These are phyloP conservation scores for Blastomyces emzantsi DNA, from an alignment of 2,329 filamentous ascomycete genomes.

Conservation along the genomic window DNA sequence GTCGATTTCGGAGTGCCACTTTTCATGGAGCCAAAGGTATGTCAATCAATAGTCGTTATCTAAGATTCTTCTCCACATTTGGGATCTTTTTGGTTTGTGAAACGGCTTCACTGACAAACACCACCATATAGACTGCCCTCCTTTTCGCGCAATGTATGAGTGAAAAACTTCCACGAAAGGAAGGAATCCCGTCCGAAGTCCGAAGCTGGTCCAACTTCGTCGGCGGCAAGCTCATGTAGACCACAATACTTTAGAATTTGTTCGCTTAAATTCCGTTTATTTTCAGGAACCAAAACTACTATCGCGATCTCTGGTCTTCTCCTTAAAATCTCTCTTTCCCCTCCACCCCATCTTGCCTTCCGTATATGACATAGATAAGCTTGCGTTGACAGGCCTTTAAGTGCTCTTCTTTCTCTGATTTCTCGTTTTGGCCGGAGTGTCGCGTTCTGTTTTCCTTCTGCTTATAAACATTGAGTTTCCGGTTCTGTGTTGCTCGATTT, in stretches of 20 bases:
- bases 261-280: neutral
- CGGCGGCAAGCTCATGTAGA: constrained; percentile 51
- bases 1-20: constrained; percentile 97
- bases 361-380: neutral
- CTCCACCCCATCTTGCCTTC: neutral
- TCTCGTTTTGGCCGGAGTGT: neutral
- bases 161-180: constrained; percentile 81
- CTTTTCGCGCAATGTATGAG: constrained; percentile 96
- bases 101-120: constrained; percentile 3
- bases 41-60: constrained; percentile 20
- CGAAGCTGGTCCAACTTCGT: constrained; percentile 94
- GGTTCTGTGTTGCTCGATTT: neutral
- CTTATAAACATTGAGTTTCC: neutral
- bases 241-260: neutral
- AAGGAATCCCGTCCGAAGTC: constrained; percentile 86
- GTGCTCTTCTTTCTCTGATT: neutral
- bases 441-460: neutral
- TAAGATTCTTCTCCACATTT: neutral
- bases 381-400: too few species aligned
- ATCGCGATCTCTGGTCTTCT: neutral
- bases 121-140: constrained; percentile 63
- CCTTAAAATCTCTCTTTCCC: neutral
- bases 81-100: constrained; percentile 1
- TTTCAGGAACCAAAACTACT: neutral
- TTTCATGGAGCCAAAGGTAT: constrained; percentile 97